Evolutionary conservation across 2,329 filamentous ascomycete species (phyloP), one percentile per base, ranked within the genome.

Genomic region (Nannizziopsis barbatae): DNA sequence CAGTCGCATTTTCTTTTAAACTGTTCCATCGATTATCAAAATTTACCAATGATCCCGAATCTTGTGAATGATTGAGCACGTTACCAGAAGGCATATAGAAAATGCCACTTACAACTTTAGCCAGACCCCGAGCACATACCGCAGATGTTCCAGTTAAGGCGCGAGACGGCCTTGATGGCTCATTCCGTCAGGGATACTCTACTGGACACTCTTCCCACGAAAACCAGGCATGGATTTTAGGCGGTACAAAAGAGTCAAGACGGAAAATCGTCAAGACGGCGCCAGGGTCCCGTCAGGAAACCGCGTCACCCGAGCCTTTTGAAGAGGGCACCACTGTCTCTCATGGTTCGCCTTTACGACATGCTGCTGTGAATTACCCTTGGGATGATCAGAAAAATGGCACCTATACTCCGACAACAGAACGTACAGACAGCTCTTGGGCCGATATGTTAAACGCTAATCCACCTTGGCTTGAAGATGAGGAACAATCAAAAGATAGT

Each of bases 331-430:
- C 27, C 7, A 12, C 37, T 27, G 11, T 49, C 5, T 44, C 47
- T 49, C 47, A 33, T 10, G 33, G 32, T 31, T 39, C 41, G 5
- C 41, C 41, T 6, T 51, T 51, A n/a, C 50, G 53, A 0, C 53
- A 52, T 2, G 44, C 52, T 2, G 45, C 41, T 6, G 49, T 53
- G 10, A 54, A 56, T 15, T 50, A 53, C 32, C 52, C 55, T 30
- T 50, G 51, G 6, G 65, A 68, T 6, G 69, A 71, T 39, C 66
- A 69, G 52, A 72, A 70, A 56, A 87, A 88, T 52, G 84, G 84
- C 8, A 81, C 88, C 73, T 84, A 83, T 30, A 87, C 83, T 58
- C 84, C 84, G 18, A 68, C 72, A 11, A 55, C 62, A 37, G 33
- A n/a, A 17, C 49, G n/a, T 12, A 8, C 38, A 2, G 18, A 22